Conservation (phyloP, 352 stramenopile genomes). For the Globisporangium uncinulatum region DNA sequence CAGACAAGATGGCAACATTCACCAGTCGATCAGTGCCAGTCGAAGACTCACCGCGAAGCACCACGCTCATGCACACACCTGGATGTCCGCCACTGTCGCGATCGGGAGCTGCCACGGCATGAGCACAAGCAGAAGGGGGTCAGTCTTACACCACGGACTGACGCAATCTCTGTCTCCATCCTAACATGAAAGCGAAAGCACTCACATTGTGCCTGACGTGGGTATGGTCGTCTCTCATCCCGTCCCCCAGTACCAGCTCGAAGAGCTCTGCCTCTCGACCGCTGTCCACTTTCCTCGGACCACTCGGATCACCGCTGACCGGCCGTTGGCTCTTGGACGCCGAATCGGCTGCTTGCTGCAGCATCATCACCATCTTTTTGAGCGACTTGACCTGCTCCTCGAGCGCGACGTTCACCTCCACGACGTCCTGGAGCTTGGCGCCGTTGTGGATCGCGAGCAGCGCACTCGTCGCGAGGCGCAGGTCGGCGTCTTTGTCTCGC, state of each 20-base stretch:
- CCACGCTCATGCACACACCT: not conserved
- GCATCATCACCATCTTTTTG: constrained; percentile 28
- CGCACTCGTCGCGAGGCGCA: constrained; percentile 17
- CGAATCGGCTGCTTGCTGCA: constrained; percentile 3
- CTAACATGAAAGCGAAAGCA: not conserved
- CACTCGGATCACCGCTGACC: not conserved
- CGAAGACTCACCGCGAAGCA: not conserved
- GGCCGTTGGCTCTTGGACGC: not conserved
- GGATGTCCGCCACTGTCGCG: constrained; percentile 11
- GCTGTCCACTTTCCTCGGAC: not conserved
- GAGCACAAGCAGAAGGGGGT: not conserved
- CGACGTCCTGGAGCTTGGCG: constrained; percentile 31
- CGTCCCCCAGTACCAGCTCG: constrained; percentile 1
- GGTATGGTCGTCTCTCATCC: constrained; percentile 3
- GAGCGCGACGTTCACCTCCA: constrained; percentile 39
- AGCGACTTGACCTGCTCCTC: constrained; percentile 41
- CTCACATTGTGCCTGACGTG: constrained; percentile 4
- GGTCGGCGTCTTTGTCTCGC: constrained; percentile 19
- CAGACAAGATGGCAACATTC: not conserved
- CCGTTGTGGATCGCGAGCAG: constrained; percentile 15
- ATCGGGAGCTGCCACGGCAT: constrained; percentile 5
- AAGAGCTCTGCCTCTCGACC: not conserved
- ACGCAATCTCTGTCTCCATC: not conserved
- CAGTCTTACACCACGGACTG: not conserved
- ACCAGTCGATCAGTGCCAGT: not conserved